These are phyloP conservation scores for Aspergillus tamarii DNA, from an alignment of 2,329 filamentous ascomycete genomes.

Conservation along the genomic window DNA sequence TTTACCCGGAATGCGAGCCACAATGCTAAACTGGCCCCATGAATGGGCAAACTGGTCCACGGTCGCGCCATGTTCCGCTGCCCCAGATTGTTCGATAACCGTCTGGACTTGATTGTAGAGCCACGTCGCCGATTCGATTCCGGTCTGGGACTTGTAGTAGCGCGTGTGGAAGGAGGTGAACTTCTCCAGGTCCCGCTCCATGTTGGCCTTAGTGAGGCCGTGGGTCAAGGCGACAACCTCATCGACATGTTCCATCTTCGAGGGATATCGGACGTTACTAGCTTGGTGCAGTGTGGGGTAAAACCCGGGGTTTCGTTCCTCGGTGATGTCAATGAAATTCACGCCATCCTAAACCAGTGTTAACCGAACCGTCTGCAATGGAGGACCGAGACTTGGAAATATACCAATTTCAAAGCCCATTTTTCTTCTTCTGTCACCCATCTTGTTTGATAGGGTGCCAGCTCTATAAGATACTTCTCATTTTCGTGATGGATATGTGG, in stretches of 20 bases:
- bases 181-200: constrained; percentile 76
- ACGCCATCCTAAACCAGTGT: constrained; percentile 66
- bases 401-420: constrained; percentile 82
- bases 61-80: constrained; percentile 65
- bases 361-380: background rate
- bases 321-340: constrained; percentile 94
- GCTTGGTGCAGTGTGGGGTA: constrained; percentile 51
- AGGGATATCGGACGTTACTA: constrained; percentile 64
- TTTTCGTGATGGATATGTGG: constrained; percentile 30
- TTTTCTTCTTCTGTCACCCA: constrained; percentile 96
- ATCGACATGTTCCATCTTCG: constrained; percentile 65
- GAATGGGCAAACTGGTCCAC: constrained; percentile 76
- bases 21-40: constrained; percentile 90
- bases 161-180: constrained; percentile 63
- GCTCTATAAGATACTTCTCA: constrained; percentile 78
- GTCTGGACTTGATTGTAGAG: constrained; percentile 73
- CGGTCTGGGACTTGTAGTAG: constrained; percentile 64
- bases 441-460: constrained; percentile 77
- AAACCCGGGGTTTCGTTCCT: constrained; percentile 62
- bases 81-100: constrained; percentile 72
- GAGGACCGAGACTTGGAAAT: constrained; percentile 30
- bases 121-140: constrained; percentile 85
- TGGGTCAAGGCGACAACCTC: constrained; percentile 69
- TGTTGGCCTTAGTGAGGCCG: constrained; percentile 72
- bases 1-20: constrained; percentile 86